These are phyloP conservation scores for Penicillium sp. DNA, from an alignment of 2,329 filamentous ascomycete genomes.

Conservation along the genomic window DNA sequence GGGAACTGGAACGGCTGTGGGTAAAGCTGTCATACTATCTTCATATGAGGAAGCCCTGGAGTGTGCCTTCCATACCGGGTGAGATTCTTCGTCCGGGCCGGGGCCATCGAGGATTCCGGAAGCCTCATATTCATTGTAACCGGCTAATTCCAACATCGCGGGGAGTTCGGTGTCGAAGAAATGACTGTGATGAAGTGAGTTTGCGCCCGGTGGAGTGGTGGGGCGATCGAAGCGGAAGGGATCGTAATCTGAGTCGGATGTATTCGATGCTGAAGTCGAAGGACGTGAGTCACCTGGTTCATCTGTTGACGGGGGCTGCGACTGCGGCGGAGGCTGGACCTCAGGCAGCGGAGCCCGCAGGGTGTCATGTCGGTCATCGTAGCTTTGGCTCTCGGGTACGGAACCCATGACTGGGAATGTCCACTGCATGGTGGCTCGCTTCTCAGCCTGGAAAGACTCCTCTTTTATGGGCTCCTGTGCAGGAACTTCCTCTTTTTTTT, in stretches of 20 bases:
- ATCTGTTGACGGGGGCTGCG: constrained; percentile 15
- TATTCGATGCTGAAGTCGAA: constrained; percentile 37
- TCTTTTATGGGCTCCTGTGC: constrained; percentile 13
- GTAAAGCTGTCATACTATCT: constrained; percentile 22
- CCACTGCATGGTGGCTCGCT: constrained; percentile 52
- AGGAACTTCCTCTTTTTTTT: constrained; percentile 4
- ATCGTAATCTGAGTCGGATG: constrained; percentile 42
- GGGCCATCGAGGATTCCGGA: constrained; percentile 55
- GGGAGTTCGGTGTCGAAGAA: constrained; percentile 48
- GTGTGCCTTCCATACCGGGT: constrained; percentile 30
- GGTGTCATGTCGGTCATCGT: constrained; percentile 31
- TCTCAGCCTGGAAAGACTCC: constrained; percentile 28
- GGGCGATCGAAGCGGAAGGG: constrained; percentile 44
- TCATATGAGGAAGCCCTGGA: constrained; percentile 8
- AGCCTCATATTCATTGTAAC: constrained; percentile 50
- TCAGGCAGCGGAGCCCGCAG: constrained; percentile 29
- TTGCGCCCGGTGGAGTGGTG: constrained; percentile 22
- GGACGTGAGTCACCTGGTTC: constrained; percentile 35
- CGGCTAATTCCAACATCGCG: constrained; percentile 44
- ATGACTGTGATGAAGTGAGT: constrained; percentile 11
- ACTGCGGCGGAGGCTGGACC: constrained; percentile 3
- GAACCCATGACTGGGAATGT: constrained; percentile 49
- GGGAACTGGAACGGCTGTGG: constrained; percentile 24
- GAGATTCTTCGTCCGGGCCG: constrained; percentile 51
- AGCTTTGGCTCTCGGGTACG: constrained; percentile 8